Base-by-base conservation (phyloP, 179 eudicot species). In the Nepenthes alata region DNA sequence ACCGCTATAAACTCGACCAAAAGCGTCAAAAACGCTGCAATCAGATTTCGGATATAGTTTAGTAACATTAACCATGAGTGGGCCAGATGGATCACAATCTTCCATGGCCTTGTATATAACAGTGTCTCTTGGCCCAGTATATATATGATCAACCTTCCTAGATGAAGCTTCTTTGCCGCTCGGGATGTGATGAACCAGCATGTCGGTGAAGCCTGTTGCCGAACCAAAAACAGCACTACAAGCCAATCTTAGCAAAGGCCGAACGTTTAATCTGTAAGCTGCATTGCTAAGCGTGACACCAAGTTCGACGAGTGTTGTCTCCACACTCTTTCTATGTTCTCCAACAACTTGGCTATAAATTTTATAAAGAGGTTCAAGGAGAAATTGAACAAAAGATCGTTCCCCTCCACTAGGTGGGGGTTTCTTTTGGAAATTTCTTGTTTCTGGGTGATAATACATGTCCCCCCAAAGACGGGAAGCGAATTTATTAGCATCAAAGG, bases 381-480 rank as follows among this genome's bases (percentile, higher is more conserved):
- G 80, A 78, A 94, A 94, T 70, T 90, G 94, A 58, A 94, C 94
- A 77, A 94, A 94, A 44, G 97, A 77, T 58, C 99, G 83, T 67
- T 94, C 99, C 52, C 75, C 96, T 60, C 97, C 97, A 62, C 77
- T 69, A 10, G 81, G 61, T 56, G 96, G 83, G 5, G 82, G 82
- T 70, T 87, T 94, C 68, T 72, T 89, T 78, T 70, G 82, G 58
- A 94, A 94, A 45, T 53, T 66, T 74, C 99, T 76, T 56, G 81
- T 77, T 66, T 82, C 94, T 48, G 87, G 62, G 75, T 87, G 87
- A 64, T 75, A 94, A 70, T 90, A 90, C 72, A 69, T 63, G 61
- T 94, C 99, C 56, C 99, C 99, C 99, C 99, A 94, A 67, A 94
- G 94, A 37, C 96, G 87, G 52, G 91, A 70, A 36, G 99, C 95